phyloP scores from a whole-genome alignment of 345 rosid genomes.

The Murraya paniculata region DNA sequence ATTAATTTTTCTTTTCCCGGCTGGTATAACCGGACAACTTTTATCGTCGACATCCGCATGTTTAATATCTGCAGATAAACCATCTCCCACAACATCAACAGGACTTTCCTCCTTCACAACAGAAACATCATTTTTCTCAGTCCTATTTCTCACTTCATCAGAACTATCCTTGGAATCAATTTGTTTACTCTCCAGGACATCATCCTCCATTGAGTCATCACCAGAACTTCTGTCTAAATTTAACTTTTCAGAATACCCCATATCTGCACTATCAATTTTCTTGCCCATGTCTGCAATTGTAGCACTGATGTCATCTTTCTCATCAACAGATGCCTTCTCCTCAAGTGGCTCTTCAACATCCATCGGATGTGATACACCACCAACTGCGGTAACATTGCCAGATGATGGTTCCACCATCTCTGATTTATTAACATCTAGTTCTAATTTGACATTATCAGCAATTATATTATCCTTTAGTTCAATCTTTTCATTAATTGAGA shows the following conservation, averaged over 20 bases:
- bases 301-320: slow-evolving; percentile 61
- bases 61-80: slow-evolving; percentile 35
- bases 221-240: slow-evolving; percentile 96
- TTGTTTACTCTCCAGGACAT: slow-evolving; percentile 75
- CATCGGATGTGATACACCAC: slow-evolving; percentile 83
- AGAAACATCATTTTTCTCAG: slow-evolving; percentile 42
- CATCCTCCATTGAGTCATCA: slow-evolving; percentile 96
- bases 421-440: slow-evolving; percentile 79
- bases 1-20: slow-evolving; percentile 78
- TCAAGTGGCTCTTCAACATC: slow-evolving; percentile 83
- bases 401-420: slow-evolving; percentile 86
- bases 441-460: slow-evolving; percentile 98
- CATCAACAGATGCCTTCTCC: slow-evolving; percentile 59
- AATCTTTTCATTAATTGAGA: slow-evolving; percentile 91
- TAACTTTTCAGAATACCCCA: slow-evolving; percentile 81
- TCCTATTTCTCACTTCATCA: slow-evolving; percentile 52
- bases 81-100: slow-evolving; percentile 47
- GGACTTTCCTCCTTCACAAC: slow-evolving; percentile 42
- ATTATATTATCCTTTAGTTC: slow-evolving; percentile 93
- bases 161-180: slow-evolving; percentile 58
- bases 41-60: slow-evolving; percentile 36
- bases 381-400: slow-evolving; percentile 46
- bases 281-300: slow-evolving; percentile 61
- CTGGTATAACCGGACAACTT: slow-evolving; percentile 31
- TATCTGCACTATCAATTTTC: slow-evolving; percentile 61